These are phyloP conservation scores for Lepiota venenata DNA, from an alignment of 768 basidiomycete species.

Conservation along the genomic window DNA sequence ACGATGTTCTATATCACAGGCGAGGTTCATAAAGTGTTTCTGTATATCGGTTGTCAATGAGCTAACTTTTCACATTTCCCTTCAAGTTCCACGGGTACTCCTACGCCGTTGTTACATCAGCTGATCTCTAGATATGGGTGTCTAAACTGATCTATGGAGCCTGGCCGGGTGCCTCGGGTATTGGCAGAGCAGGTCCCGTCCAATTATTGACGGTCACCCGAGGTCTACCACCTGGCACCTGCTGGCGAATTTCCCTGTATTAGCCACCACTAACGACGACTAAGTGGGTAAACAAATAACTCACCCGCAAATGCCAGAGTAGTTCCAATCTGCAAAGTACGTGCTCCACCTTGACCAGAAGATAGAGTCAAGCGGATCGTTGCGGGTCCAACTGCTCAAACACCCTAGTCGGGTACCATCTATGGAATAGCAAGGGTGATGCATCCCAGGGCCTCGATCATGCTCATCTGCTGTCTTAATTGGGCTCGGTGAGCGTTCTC, in stretches of 20 bases:
- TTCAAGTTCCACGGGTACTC: slow-evolving; percentile 35
- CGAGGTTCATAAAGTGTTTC: neutral
- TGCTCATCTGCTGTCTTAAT: no score
- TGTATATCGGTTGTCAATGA: neutral
- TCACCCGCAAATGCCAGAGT: slow-evolving; percentile 33
- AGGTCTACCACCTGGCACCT: slow-evolving; percentile 33
- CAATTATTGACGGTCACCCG: slow-evolving; percentile 28
- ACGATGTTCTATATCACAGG: slow-evolving; percentile 25
- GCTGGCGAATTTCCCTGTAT: neutral
- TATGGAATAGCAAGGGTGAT: no score
- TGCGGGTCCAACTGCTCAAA: slow-evolving; percentile 23
- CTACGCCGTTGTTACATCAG: slow-evolving; percentile 9
- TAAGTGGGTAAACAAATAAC: neutral
- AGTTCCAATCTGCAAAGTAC: slow-evolving; percentile 32
- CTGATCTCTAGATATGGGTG: neutral
- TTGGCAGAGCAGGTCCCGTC: slow-evolving; percentile 26
- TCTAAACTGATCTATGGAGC: slow-evolving; percentile 23
- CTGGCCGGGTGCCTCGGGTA: slow-evolving; percentile 30
- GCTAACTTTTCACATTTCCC: slow-evolving; percentile 29
- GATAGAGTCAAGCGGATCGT: slow-evolving; percentile 26
- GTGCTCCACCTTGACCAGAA: slow-evolving; percentile 29
- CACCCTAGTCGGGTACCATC: no score
- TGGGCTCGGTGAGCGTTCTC: no score
- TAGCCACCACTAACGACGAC: no score
- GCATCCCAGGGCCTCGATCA: no score